Evolutionary conservation across 352 stramenopile species (phyloP), one percentile per base, ranked within the genome.

Genomic region (Aphanomyces cochlioides): DNA sequence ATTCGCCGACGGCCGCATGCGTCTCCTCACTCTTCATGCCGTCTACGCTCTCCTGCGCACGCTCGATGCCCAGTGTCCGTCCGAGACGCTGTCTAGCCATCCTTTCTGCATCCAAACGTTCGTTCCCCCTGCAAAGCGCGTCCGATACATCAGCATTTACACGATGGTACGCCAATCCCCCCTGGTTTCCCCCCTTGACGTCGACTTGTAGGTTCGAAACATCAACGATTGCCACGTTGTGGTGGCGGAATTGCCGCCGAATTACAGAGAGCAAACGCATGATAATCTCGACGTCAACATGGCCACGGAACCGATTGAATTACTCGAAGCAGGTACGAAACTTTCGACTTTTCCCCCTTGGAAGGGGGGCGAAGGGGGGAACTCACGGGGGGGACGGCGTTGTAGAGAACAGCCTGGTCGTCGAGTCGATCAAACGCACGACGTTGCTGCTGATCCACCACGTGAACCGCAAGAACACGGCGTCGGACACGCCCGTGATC

Each of bases 101-200:
- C 64, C 64, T 7, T 70, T 70, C 48, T 70, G 45, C 39, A 34
- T 70, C 36, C 53, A 54, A 53, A 21, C 53, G 17, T 70, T 70
- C 36, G 54, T 70, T 15, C 64, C 64, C 19, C 64, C 64, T 7
- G 64, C 64, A 19, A 70, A 70, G 39, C 64, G 64, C 48, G 50
- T 70, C 21, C 64, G 64, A 17, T 70, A 70, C 48, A 63, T 70
- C 17, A 70, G 64, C 19, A 56, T 70, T 8, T 70, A 47, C 47
- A 70, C 64, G 5, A 19, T 70, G 64, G 64, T 70, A 63, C 47
- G 1, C 21, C n/a, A 4, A 28, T 28, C 28, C 28, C 28, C 28
- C 28, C 28, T 28, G 28, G 28, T 28, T 28, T 28, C 28, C 28
- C 28, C 28, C 28, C 15, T n/a, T 38, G 17, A 59, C 10, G 28